A percentile compares a stretch with the other conserved stretches of the same genome.
These are phyloP conservation scores for Fonsecaea pugnacius DNA, from an alignment of 2,329 filamentous ascomycete species.

Conservation along the genomic window DNA sequence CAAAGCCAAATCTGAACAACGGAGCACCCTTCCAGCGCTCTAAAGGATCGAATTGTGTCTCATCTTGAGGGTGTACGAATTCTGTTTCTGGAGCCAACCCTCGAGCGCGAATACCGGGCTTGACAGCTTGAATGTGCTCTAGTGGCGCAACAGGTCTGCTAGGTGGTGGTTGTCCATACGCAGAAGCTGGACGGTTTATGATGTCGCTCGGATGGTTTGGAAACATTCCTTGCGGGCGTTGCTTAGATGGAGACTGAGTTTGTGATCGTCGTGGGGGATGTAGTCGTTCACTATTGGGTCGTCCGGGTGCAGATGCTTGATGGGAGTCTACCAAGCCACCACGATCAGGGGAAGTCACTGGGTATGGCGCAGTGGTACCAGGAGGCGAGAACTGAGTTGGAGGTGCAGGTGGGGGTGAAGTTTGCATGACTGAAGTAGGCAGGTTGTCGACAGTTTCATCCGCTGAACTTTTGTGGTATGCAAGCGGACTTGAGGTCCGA, in stretches of 20 bases:
- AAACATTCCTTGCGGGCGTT: constrained; percentile 54
- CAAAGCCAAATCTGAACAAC: constrained; percentile 84
- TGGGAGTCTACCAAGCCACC: constrained; percentile 30
- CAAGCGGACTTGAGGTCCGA: constrained; percentile 67
- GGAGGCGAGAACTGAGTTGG: constrained; percentile 22
- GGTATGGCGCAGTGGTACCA: constrained; percentile 16
- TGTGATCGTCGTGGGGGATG: constrained; percentile 55
- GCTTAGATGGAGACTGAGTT: constrained; percentile 64
- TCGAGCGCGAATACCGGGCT: constrained; percentile 42
- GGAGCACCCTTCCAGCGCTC: constrained; percentile 90
- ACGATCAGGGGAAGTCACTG: constrained; percentile 36
- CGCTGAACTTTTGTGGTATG: constrained; percentile 48
- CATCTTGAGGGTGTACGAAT: constrained; percentile 62
- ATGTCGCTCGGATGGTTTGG: constrained; percentile 51
- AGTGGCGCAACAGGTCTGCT: constrained; percentile 16
- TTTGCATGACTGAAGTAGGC: constrained; percentile 22
- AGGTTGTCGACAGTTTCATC: constrained; percentile 25
- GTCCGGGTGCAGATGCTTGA: constrained; percentile 47
- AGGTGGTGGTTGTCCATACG: constrained; percentile 52
- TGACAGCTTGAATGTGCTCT: constrained; percentile 40
- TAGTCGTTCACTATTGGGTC: constrained; percentile 12
- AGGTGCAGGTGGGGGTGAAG: constrained; percentile 8
- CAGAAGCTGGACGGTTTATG: constrained; percentile 59
- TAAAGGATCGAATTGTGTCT: constrained; percentile 70
- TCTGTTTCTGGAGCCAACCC: constrained; percentile 57